Conservation (phyloP, 2,329 filamentous ascomycete species). For the Penicillium sp. region DNA sequence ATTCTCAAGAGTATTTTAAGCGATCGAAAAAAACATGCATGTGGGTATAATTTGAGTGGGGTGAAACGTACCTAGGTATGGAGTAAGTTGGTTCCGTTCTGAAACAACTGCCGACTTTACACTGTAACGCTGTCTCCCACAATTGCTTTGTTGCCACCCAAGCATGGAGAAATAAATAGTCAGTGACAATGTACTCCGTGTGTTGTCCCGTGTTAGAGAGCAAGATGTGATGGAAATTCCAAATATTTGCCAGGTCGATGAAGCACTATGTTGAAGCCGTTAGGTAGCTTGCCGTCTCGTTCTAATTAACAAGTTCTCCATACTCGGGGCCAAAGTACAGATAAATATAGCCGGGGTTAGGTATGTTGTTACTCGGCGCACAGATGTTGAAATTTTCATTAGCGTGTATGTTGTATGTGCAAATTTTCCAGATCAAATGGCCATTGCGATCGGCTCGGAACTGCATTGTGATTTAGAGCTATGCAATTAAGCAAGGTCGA, state of each 20-base stretch:
- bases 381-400: slow-evolving; percentile 4
- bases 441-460: background rate
- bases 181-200: background rate
- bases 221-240: background rate
- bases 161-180: background rate
- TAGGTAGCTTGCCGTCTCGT: background rate
- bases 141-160: slow-evolving; percentile 6
- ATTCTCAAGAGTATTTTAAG: background rate
- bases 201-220: background rate
- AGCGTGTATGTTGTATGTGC: background rate
- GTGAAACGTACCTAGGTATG: slow-evolving; percentile 6
- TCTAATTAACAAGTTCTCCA: background rate
- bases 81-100: slow-evolving; percentile 2
- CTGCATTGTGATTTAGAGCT: slow-evolving; percentile 3
- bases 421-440: background rate
- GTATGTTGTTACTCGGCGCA: background rate
- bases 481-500: slow-evolving; percentile 2
- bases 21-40: background rate
- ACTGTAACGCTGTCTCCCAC: background rate
- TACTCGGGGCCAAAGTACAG: background rate
- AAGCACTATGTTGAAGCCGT: slow-evolving; percentile 4
- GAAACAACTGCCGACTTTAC: slow-evolving; percentile 11
- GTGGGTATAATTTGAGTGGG: slow-evolving; percentile 4
- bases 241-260: slow-evolving; percentile 1
- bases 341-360: background rate